phyloP scores from a whole-genome alignment of 495 filamentous ascomycete species.

The Penicillium ochrochloron region DNA sequence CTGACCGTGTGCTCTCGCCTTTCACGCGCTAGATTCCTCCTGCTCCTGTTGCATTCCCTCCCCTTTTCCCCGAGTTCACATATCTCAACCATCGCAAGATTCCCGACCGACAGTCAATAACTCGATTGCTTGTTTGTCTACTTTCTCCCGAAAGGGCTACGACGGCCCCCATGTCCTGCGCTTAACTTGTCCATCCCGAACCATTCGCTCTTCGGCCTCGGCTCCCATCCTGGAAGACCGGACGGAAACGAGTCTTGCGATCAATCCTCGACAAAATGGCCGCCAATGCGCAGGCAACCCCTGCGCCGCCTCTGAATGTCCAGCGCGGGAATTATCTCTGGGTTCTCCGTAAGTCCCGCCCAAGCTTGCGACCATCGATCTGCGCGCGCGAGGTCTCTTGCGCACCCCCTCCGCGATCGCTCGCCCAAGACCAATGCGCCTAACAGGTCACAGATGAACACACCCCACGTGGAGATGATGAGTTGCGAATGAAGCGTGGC shows the following conservation, averaged over 20 bases:
- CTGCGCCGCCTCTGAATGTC: slow-evolving; percentile 47
- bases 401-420: slow-evolving; percentile 9
- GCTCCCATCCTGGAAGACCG: slow-evolving; percentile 18
- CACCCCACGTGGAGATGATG: slow-evolving; percentile 80
- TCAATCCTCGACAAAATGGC: slow-evolving; percentile 39
- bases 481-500: slow-evolving; percentile 84
- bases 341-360: slow-evolving; percentile 72
- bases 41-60: slow-evolving; percentile 35
- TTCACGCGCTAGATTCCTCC: slow-evolving; percentile 27
- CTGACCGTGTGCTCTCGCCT: slow-evolving; percentile 15
- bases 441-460: slow-evolving; percentile 70
- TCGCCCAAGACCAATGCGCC: slow-evolving; percentile 15
- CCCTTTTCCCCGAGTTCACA: slow-evolving; percentile 26
- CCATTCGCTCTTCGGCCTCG: slow-evolving; percentile 12
- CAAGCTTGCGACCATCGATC: slow-evolving; percentile 12
- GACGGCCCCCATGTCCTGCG: slow-evolving; percentile 36
- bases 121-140: slow-evolving; percentile 9
- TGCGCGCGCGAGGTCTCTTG: slow-evolving; percentile 14
- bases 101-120: slow-evolving; percentile 12
- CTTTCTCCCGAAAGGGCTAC: slow-evolving; percentile 32
- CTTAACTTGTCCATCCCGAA: slow-evolving; percentile 16
- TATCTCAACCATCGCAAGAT: slow-evolving; percentile 24
- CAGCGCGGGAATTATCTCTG: slow-evolving; percentile 71
- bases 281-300: slow-evolving; percentile 24
- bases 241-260: slow-evolving; percentile 17